Conservation (phyloP, 306 rosid genomes). For the Lagenaria siceraria region DNA sequence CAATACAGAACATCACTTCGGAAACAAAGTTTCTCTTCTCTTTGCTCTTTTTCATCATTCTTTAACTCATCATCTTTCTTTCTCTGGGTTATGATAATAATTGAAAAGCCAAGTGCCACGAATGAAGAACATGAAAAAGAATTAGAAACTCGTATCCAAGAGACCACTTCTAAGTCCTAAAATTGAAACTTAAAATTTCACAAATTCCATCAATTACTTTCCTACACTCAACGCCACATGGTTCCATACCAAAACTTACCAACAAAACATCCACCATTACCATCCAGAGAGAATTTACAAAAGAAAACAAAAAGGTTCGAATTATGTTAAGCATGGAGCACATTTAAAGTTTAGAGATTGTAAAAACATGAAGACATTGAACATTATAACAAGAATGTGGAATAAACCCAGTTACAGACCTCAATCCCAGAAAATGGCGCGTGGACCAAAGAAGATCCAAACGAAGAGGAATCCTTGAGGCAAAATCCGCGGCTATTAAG, state of each 20-base stretch:
- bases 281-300: neutral
- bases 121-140: neutral
- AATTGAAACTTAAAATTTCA: neutral
- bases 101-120: neutral
- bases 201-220: neutral
- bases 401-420: conserved; percentile 9
- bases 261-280: neutral
- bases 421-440: conserved; percentile 5
- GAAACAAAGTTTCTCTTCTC: neutral
- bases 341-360: neutral
- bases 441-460: conserved; percentile 26
- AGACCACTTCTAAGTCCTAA: neutral
- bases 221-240: neutral
- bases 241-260: neutral
- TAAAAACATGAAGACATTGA: neutral
- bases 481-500: neutral
- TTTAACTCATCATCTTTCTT: neutral
- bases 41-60: neutral
- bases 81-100: neutral
- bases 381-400: neutral
- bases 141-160: neutral
- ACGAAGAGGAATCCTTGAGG: conserved; percentile 2
- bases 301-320: neutral
- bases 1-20: neutral
- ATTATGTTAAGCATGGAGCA: neutral